A percentile compares a stretch with the other conserved stretches of the same genome.
Evolutionary conservation across 2,329 filamentous ascomycete genomes (phyloP).

Genomic region (Westerdykella sp.): DNA sequence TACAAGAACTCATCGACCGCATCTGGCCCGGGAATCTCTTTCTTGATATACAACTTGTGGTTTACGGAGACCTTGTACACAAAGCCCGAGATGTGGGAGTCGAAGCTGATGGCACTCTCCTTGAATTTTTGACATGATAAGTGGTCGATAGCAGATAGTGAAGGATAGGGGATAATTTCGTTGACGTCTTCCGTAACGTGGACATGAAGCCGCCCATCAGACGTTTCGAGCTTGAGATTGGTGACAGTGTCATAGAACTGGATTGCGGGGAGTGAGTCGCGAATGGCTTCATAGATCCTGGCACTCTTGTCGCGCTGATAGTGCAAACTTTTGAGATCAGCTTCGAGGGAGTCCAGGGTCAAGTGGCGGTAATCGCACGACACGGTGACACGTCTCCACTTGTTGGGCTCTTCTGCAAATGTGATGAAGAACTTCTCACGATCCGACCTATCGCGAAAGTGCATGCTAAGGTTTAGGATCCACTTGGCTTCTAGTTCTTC

Average conservation of each 20-base stretch:
- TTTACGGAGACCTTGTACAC: constrained; percentile 83
- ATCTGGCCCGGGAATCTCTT: constrained; percentile 94
- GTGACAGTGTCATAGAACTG: constrained; percentile 95
- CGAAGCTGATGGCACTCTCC: constrained; percentile 74
- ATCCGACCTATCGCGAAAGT: constrained; percentile 87
- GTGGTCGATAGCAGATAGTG: constrained; percentile 66
- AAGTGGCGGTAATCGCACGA: constrained; percentile 87
- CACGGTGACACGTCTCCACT: constrained; percentile 84
- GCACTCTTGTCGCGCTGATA: constrained; percentile 89
- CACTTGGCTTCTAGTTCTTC: constrained; percentile 81
- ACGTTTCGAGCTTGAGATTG: constrained; percentile 88
- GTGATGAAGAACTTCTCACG: constrained; percentile 98
- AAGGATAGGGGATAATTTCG: constrained; percentile 86
- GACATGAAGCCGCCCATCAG: constrained; percentile 80
- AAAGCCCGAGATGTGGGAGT: constrained; percentile 91
- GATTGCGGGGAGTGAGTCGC: constrained; percentile 85
- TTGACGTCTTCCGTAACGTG: constrained; percentile 97
- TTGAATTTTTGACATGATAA: constrained; percentile 53
- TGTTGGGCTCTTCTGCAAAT: constrained; percentile 70
- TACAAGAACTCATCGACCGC: constrained; percentile 96
- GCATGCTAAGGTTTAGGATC: constrained; percentile 98
- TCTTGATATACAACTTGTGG: constrained; percentile 77
- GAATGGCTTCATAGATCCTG: constrained; percentile 89
- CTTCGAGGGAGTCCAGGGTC: constrained; percentile 74
- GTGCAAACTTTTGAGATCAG: constrained; percentile 67